A percentile compares a stretch with the other conserved stretches of the same genome.
These are phyloP conservation scores for Pseudogymnoascus sp. DNA, from an alignment of 2,329 filamentous ascomycete species.

Conservation along the genomic window DNA sequence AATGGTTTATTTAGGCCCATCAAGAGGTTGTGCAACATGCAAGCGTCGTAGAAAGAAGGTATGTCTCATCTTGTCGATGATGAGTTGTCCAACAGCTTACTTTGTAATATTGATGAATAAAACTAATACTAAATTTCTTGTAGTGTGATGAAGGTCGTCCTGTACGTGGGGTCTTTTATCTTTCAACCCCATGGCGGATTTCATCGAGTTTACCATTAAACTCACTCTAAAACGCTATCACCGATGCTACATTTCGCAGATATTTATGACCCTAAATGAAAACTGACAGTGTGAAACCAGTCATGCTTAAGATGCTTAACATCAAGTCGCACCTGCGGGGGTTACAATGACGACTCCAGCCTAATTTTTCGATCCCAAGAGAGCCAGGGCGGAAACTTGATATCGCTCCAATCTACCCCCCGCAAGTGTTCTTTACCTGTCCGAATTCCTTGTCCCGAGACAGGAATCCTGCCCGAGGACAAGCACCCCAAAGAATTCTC, in stretches of 20 bases:
- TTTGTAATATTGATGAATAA: background rate
- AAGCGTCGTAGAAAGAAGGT: slow-evolving; percentile 21
- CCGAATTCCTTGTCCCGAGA: slow-evolving; percentile 18
- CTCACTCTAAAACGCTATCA: background rate
- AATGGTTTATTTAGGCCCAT: slow-evolving; percentile 19
- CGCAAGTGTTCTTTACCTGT: slow-evolving; percentile 21
- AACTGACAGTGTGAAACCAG: slow-evolving; percentile 12
- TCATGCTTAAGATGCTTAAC: slow-evolving; percentile 21
- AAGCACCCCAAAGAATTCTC: slow-evolving; percentile 15
- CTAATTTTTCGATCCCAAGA: slow-evolving; percentile 11
- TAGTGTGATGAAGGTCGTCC: slow-evolving; percentile 23
- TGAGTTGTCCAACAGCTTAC: background rate
- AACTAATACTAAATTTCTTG: background rate
- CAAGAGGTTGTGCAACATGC: slow-evolving; percentile 22
- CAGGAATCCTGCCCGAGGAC: slow-evolving; percentile 18
- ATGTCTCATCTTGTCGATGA: background rate
- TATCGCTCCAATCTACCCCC: slow-evolving; percentile 11
- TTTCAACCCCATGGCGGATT: background rate
- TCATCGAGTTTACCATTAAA: background rate
- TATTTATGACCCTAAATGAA: background rate
- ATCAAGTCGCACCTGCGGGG: slow-evolving; percentile 19
- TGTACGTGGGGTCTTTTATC: slow-evolving; percentile 14
- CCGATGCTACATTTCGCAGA: background rate
- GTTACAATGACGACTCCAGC: slow-evolving; percentile 13
- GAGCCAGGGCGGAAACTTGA: background rate